A percentile compares a stretch with the other conserved stretches of the same genome.
Evolutionary conservation across 257 asterid species (phyloP).

Genomic region (Phtheirospermum japonicum): DNA sequence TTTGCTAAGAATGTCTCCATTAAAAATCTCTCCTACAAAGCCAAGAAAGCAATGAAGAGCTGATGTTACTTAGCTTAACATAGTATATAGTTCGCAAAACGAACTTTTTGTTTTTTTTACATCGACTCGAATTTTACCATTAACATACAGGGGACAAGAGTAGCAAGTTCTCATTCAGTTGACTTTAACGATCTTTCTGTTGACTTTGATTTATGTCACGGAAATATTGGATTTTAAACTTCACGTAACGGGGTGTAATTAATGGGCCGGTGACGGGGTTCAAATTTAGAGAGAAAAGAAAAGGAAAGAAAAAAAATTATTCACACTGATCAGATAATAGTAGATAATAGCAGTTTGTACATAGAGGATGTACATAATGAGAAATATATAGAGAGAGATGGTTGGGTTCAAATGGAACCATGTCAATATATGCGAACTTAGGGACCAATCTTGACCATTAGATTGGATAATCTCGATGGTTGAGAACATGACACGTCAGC

Average conservation of each 20-base stretch:
- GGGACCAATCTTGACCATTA: too few relatives aligned
- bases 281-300: too few relatives aligned
- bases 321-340: too few relatives aligned
- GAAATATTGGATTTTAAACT: too few relatives aligned
- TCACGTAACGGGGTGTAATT: too few relatives aligned
- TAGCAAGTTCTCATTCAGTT: background rate
- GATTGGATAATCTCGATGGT: too few relatives aligned
- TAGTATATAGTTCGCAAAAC: background rate
- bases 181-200: background rate
- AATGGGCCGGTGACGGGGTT: too few relatives aligned
- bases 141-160: background rate
- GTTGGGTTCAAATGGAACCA: too few relatives aligned
- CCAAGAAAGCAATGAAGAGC: conserved; percentile 41
- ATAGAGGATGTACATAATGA: background rate
- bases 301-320: too few relatives aligned
- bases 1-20: conserved; percentile 58
- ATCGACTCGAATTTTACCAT: background rate
- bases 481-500: too few relatives aligned
- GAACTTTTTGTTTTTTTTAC: background rate
- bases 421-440: too few relatives aligned
- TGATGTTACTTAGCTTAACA: conserved; percentile 13
- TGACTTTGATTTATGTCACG: background rate
- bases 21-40: conserved; percentile 53
- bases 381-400: background rate
- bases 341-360: background rate